Evolutionary conservation across 2,329 filamentous ascomycete species (phyloP), one percentile per base, ranked within the genome.

Genomic region (Pezizomycotina sp.): DNA sequence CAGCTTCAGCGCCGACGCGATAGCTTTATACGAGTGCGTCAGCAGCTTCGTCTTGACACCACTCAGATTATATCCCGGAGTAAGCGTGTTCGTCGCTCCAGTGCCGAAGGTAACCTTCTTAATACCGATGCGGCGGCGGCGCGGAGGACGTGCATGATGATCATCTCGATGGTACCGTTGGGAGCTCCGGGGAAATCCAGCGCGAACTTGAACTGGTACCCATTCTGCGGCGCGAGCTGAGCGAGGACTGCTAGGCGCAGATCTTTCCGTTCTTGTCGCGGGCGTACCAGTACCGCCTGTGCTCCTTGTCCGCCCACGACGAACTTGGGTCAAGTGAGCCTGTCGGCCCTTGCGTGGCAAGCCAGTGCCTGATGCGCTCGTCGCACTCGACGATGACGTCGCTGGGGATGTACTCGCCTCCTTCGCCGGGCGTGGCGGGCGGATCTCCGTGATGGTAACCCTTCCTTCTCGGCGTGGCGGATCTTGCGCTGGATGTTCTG

Each of bases 201-300:
- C n/a, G 78, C 79, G 64, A 89, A 92, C 62, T 93, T 93, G 55
- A 92, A 76, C 62, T 93, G 84, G 72, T 82, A 91, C 36, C 84
- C 84, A 55, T 91, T 71, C 22, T 70, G 64, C 2, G 82, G 80
- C 3, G 77, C 71, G 18, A 93, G 70, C 56, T 82, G 78, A 34
- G 79, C 78, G 50, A 93, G 64, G 6, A 86, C 74, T n/a, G 76
- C 40, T 93, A 68, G 21, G 77, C 76, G 26, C 67, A 67, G 38
- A 93, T 71, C 42, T 67, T 70, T 45, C 78, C 78, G 10, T 79
- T 68, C 52, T 69, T 66, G 47, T 78, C 78, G 47, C 75, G 67
- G 6, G 81, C 77, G 50, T 81, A 78, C 53, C 84, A 80, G 62
- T 92, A 93, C 47, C 81, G 77, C 10, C 84, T 73, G 55, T 93